Evolutionary conservation across 148 eudicot genomes (phyloP), one percentile per base, ranked within the genome.

Genomic region (Fagopyrum homotropicum): DNA sequence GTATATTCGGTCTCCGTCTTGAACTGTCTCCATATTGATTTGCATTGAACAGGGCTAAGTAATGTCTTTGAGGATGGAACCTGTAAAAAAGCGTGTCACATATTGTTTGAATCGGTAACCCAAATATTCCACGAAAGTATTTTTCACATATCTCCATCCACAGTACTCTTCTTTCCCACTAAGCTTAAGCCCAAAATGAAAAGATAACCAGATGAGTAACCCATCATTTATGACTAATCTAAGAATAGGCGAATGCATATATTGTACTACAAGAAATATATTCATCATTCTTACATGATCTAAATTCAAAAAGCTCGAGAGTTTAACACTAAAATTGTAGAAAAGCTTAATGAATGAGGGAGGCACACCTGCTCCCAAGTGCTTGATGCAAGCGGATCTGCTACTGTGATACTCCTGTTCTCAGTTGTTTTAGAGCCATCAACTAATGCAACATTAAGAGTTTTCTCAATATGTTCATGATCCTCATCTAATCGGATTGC

Each of bases 1-100:
- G 93, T 88, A 83, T 92, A 96, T 74, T 96, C 99, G 0, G 99
- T 96, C 86, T 96, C 99, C 30, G 87, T 73, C 81, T 84, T 90
- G 80, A 96, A 96, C 80, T 96, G 98, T 81, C 96, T 88, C 99
- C 99, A 96, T 73, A 96, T 75, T 47, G 92, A 83, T 85, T 96
- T 96, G 87, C 99, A 96, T 83, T 96, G 98, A 61, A 96, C 97
- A 30, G 99, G 99, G 49, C 93, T 88, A 4, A 96, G 83, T 78
- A 96, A 83, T 73, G 98, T 96, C 81, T 89, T 92, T 40, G 92
- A 80, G n/a, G 92, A 81, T 43, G 99, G 92, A 75, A 95, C 88
- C 99, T 95, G 87, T 45, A 80, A 9, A 54, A 43, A 45, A 44
- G 44, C 1, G 29, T 69, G 5, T 69, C 49, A 19, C 22, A 15